phyloP scores from a whole-genome alignment of 192 early-diverging fungal species.

The Mortierella hygrophila region DNA sequence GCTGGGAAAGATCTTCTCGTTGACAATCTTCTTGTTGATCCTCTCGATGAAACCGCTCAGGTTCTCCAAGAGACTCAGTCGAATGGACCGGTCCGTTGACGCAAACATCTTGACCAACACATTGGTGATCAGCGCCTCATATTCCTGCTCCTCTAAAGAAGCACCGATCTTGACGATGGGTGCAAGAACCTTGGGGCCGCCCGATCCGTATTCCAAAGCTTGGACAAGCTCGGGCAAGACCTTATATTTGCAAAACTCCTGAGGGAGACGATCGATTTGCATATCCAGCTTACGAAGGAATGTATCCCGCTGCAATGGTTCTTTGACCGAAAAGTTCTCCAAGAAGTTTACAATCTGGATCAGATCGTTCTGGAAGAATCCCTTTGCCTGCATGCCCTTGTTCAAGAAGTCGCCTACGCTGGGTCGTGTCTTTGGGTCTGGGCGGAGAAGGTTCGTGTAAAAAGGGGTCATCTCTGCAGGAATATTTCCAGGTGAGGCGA shows the following conservation, averaged over 20 bases:
- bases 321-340: slow-evolving; percentile 95
- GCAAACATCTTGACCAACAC: slow-evolving; percentile 89
- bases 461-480: slow-evolving; percentile 69
- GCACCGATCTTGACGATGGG: slow-evolving; percentile 91
- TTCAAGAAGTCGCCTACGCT: slow-evolving; percentile 80
- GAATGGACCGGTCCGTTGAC: slow-evolving; percentile 87
- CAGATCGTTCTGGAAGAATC: slow-evolving; percentile 89
- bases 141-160: slow-evolving; percentile 79
- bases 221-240: slow-evolving; percentile 93
- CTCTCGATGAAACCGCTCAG: slow-evolving; percentile 78
- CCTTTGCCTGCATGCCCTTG: slow-evolving; percentile 65
- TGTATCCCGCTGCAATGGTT: slow-evolving; percentile 85
- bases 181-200: slow-evolving; percentile 77
- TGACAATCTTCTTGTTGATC: slow-evolving; percentile 75
- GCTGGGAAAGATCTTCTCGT: slow-evolving; percentile 89
- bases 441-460: slow-evolving; percentile 72
- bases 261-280: slow-evolving; percentile 82
- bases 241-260: slow-evolving; percentile 90
- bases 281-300: slow-evolving; percentile 86
- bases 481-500: slow-evolving; percentile 66
- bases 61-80: slow-evolving; percentile 88
- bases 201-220: slow-evolving; percentile 83
- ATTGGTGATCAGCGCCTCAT: slow-evolving; percentile 75
- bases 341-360: slow-evolving; percentile 86
- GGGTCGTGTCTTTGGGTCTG: slow-evolving; percentile 73